phyloP scores from a whole-genome alignment of 1,284 basidiomycete species.

The Kwoniella shivajii region DNA sequence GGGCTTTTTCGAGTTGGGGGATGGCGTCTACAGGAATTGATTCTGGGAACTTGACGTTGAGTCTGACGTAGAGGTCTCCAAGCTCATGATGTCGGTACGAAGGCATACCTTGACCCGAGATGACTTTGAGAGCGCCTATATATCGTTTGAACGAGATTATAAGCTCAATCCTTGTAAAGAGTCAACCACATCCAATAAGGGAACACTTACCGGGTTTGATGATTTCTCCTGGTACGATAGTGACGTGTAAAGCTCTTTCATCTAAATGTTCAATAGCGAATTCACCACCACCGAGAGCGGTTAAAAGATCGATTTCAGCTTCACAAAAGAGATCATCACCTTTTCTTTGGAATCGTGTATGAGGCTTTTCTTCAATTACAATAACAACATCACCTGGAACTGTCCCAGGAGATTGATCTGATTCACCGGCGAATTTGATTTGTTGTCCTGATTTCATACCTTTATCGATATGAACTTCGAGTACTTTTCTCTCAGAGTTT shows the following conservation, averaged over 20 bases:
- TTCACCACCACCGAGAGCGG: conserved; percentile 89
- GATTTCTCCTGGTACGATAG: conserved; percentile 85
- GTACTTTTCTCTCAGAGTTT: conserved; percentile 90
- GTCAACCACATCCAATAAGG: neutral
- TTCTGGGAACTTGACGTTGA: conserved; percentile 90
- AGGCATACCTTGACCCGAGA: conserved; percentile 96
- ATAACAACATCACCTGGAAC: conserved; percentile 96
- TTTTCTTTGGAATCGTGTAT: conserved; percentile 87
- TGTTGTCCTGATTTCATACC: conserved; percentile 99
- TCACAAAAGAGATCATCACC: conserved; percentile 90
- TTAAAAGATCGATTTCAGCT: conserved; percentile 88
- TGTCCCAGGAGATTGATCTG: conserved; percentile 89
- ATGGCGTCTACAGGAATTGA: conserved; percentile 70
- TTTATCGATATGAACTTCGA: conserved; percentile 99
- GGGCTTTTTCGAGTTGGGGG: conserved; percentile 77
- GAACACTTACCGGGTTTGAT: conserved; percentile 80
- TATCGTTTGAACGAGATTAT: neutral
- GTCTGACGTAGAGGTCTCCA: conserved; percentile 88
- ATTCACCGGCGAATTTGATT: conserved; percentile 92
- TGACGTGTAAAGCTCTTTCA: conserved; percentile 82
- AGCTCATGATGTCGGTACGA: conserved; percentile 96
- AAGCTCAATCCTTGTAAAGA: neutral
- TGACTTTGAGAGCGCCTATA: conserved; percentile 87
- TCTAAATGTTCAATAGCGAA: conserved; percentile 92
- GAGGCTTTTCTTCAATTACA: conserved; percentile 93